Percentiles rank a stretch among this genome's conserved stretches.
These are phyloP conservation scores for Thyridium curvatum DNA, from an alignment of 2,329 filamentous ascomycete species.

Conservation along the genomic window DNA sequence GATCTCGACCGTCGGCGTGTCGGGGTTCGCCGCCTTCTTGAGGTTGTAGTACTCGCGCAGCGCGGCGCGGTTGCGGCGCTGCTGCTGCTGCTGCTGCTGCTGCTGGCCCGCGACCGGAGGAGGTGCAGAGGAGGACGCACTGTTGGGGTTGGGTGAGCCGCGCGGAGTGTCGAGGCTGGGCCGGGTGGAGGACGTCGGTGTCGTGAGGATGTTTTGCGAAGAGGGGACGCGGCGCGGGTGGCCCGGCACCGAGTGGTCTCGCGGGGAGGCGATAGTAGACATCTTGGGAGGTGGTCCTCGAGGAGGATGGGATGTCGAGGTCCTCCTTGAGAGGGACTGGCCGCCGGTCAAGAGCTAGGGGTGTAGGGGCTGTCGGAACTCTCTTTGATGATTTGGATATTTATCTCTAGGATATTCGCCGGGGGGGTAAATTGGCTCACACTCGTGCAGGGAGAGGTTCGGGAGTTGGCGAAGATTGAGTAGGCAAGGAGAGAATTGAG, in stretches of 20 bases:
- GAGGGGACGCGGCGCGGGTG: constrained; percentile 51
- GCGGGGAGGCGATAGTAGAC: constrained; percentile 60
- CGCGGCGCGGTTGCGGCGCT: constrained; percentile 65
- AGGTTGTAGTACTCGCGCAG: constrained; percentile 95
- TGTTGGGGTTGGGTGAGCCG: constrained; percentile 42
- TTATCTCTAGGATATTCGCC: too few species aligned
- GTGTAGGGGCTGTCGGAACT: too few species aligned
- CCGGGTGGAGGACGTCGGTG: constrained; percentile 69
- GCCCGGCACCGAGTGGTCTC: constrained; percentile 47
- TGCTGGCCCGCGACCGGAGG: constrained; percentile 2
- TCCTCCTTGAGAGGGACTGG: too few species aligned
- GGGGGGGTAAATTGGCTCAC: too few species aligned
- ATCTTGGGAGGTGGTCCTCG: constrained; percentile 32
- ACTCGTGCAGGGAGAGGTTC: too few species aligned
- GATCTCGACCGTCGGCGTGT: constrained; percentile 32
- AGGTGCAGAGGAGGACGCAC: constrained; percentile 17
- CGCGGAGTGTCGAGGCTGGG: constrained; percentile 63
- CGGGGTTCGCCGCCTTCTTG: constrained; percentile 35
- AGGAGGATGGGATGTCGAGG: too few species aligned
- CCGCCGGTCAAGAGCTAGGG: too few species aligned
- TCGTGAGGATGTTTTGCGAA: constrained; percentile 37
- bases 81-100: constrained; percentile 15
- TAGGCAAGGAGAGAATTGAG: too few species aligned
- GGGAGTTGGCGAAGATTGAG: too few species aligned
- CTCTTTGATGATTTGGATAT: too few species aligned